These are phyloP conservation scores for Pseudotsuga menziesii DNA, from an alignment of 75 land plant species.

Conservation along the genomic window DNA sequence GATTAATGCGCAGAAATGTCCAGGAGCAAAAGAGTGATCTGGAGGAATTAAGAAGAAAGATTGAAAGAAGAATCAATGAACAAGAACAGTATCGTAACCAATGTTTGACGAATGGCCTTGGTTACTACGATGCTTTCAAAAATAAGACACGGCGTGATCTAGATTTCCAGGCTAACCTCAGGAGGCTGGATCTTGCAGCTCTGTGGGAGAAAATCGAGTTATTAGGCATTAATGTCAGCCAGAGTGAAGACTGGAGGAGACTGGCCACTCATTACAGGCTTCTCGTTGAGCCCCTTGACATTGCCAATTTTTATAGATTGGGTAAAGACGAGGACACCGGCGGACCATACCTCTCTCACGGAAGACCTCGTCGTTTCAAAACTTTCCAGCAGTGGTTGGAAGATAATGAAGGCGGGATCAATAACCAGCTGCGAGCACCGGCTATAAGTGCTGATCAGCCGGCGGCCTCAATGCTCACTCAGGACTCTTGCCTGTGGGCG, in stretches of 20 bases:
- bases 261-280: conserved; percentile 42
- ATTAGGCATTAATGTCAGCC: conserved; percentile 54
- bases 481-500: too few relatives aligned
- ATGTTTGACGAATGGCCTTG: conserved; percentile 20
- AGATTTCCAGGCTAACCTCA: conserved; percentile 54
- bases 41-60: too few relatives aligned
- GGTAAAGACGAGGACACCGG: conserved; percentile 25
- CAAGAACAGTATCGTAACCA: conserved; percentile 20
- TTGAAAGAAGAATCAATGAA: not conserved
- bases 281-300: conserved; percentile 62
- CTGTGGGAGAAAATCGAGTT: conserved; percentile 63
- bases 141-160: conserved; percentile 12
- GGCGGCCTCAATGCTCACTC: not conserved
- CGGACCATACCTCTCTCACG: conserved; percentile 34
- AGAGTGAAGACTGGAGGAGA: conserved; percentile 33
- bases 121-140: conserved; percentile 67
- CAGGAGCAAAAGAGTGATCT: conserved; percentile 30
- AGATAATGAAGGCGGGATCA: not conserved
- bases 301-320: conserved; percentile 45
- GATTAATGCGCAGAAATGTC: conserved; percentile 3
- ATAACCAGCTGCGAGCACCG: conserved; percentile 8
- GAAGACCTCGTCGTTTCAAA: not conserved
- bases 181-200: conserved; percentile 41
- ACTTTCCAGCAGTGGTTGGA: too few relatives aligned
- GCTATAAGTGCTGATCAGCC: conserved; percentile 17